These are phyloP conservation scores for Solanum bulbocastanum DNA, from an alignment of 257 asterid species.

Conservation along the genomic window DNA sequence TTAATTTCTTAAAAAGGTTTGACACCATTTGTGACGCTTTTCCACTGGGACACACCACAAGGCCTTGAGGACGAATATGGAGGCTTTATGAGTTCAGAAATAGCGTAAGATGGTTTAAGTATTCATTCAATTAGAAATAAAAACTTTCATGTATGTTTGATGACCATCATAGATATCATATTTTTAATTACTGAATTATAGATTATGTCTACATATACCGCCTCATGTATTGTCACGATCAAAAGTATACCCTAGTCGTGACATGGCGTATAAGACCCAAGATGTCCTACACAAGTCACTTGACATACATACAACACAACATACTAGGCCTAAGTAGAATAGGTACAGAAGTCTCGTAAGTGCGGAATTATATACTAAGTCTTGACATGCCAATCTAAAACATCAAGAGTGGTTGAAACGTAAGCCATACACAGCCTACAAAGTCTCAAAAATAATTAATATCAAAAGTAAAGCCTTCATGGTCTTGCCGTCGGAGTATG, in stretches of 20 bases:
- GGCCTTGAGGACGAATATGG: conserved; percentile 14
- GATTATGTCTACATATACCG: background rate
- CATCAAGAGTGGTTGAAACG: too few species aligned
- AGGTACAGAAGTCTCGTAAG: background rate
- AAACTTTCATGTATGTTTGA: background rate
- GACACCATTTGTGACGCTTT: conserved; percentile 12
- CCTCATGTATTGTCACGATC: background rate
- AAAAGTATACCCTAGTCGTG: background rate
- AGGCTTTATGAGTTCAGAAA: conserved; percentile 12
- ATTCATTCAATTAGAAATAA: background rate
- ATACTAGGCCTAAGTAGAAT: background rate
- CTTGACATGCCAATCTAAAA: too few species aligned
- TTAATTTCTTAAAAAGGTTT: background rate
- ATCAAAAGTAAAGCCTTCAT: too few species aligned
- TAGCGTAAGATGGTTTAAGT: conserved; percentile 1
- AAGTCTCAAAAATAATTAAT: too few species aligned
- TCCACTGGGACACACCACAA: conserved; percentile 18
- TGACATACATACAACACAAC: background rate
- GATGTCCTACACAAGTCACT: background rate
- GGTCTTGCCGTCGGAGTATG: too few species aligned
- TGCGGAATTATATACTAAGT: background rate
- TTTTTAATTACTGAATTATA: background rate
- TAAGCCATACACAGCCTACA: too few species aligned
- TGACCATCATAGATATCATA: background rate
- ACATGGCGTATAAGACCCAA: background rate